Base-by-base conservation (phyloP, 192 early-diverging fungal species). In the Linnemannia zychae region DNA sequence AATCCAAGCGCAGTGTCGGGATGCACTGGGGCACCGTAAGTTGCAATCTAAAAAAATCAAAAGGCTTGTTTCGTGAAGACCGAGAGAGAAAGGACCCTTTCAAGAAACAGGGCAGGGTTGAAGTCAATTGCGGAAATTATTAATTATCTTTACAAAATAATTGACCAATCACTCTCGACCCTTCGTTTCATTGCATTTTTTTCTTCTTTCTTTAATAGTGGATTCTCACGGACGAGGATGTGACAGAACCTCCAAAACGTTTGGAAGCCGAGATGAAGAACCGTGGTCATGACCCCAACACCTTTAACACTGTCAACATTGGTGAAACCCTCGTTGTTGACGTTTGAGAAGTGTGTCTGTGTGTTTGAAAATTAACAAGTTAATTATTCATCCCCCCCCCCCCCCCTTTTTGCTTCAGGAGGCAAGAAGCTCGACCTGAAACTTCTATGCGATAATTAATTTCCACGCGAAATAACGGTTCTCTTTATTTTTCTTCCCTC, bases 21-120 rank as follows among this genome's bases (percentile, higher is more conserved):
- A 96, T 97, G 82, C 97, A 98, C 78, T 97, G 96, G 96, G 95
- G 95, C 13, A 95, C 95, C 17, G 83, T 85, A 85, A 79, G 69
- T 47, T 3, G 40, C 28, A 28, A 17, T 11, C 4, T 20, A 22
- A 46, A 6, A 65, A 3, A 3, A 40, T 48, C 60, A 33, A 11
- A 60, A 24, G 7, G 5, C 57, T 15, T 49, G 15, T 52, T 72
- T 28, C 15, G 31, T 28, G 24, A 63, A 16, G 22, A 53, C 52
- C 20, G n/a, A 50, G 16, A 50, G 17, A 53, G 20, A 24, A 53
- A n/a, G 7, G 7, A 31, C 2, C 13, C 11, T 63, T 24, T 57
- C 52, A 57, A n/a, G n/a, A 24, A 57, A 20, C 22, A 57, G n/a
- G 28, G 12, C 57, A 44, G 40, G 40, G 40, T 44, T 44, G 9